phyloP scores from a whole-genome alignment of 306 rosid genomes.

The Senna tora region DNA sequence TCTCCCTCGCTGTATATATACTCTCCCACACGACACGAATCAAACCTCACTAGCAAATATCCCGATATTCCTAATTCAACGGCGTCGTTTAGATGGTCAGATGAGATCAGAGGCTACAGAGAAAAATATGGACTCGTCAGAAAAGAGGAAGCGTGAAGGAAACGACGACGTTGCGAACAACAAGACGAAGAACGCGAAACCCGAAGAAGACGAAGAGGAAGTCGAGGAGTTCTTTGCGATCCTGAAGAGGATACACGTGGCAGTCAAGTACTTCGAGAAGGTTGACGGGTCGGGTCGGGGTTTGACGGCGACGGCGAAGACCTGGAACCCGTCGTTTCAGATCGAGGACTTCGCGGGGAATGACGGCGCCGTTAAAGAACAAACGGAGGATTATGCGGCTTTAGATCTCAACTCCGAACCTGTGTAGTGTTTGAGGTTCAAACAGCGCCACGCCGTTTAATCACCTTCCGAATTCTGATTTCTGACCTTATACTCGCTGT shows the following conservation, averaged over 20 bases:
- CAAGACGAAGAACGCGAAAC: neutral
- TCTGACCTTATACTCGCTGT: too few relatives aligned
- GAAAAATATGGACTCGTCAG: conserved; percentile 29
- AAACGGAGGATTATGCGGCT: neutral
- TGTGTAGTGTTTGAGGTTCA: neutral
- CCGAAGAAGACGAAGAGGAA: conserved; percentile 45
- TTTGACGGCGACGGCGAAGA: conserved; percentile 30
- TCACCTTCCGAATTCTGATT: neutral
- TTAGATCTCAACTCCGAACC: conserved; percentile 7
- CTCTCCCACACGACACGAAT: too few relatives aligned
- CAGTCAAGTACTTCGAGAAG: conserved; percentile 44
- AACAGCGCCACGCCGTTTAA: neutral
- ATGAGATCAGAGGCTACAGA: neutral
- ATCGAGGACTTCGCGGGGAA: conserved; percentile 32
- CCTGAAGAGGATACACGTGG: conserved; percentile 51
- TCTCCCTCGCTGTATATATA: neutral
- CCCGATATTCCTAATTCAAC: neutral
- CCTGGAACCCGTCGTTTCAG: conserved; percentile 32
- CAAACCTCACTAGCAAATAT: neutral
- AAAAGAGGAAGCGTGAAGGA: conserved; percentile 43
- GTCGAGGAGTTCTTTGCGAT: conserved; percentile 60
- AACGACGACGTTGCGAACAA: neutral
- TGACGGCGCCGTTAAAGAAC: conserved; percentile 1
- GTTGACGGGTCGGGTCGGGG: conserved; percentile 13
- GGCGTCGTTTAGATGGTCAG: neutral